Conservation (phyloP, 129 eudicot species). For the Flaveria sonorensis region DNA sequence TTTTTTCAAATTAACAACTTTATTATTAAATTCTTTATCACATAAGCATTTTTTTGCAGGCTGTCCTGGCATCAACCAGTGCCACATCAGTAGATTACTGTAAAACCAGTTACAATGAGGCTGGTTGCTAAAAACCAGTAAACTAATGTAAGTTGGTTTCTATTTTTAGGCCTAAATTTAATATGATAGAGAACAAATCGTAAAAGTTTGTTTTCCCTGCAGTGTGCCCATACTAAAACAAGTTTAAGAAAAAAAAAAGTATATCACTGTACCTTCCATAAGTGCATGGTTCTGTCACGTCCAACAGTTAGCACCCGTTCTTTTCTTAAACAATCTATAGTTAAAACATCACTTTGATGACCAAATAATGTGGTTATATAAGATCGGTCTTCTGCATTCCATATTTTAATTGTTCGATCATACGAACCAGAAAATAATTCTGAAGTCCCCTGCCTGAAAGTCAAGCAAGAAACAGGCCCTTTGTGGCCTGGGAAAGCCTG, state of each 20-base stretch:
- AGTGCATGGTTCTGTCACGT: slow-evolving; percentile 85
- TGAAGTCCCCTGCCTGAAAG: slow-evolving; percentile 86
- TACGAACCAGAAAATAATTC: slow-evolving; percentile 93
- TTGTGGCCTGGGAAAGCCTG: slow-evolving; percentile 95
- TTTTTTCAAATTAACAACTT: no score
- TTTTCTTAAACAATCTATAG: slow-evolving; percentile 79
- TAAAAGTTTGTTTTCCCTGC: neutral
- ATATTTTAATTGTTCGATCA: slow-evolving; percentile 79
- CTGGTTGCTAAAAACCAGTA: neutral
- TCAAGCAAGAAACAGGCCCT: slow-evolving; percentile 87
- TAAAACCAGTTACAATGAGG: neutral
- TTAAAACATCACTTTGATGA: slow-evolving; percentile 90
- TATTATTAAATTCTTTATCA: no score
- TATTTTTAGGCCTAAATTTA: neutral
- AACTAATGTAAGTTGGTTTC: neutral
- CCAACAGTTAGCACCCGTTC: slow-evolving; percentile 82
- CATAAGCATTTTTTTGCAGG: no score
- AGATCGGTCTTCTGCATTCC: slow-evolving; percentile 92
- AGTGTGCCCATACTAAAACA: neutral
- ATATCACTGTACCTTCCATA: slow-evolving; percentile 68
- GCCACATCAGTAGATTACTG: neutral
- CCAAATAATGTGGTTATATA: slow-evolving; percentile 71
- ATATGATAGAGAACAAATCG: neutral
- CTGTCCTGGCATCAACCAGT: neutral
- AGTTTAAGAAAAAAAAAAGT: neutral